phyloP scores from a whole-genome alignment of 2,329 filamentous ascomycete species.

The Fusarium stilboides region DNA sequence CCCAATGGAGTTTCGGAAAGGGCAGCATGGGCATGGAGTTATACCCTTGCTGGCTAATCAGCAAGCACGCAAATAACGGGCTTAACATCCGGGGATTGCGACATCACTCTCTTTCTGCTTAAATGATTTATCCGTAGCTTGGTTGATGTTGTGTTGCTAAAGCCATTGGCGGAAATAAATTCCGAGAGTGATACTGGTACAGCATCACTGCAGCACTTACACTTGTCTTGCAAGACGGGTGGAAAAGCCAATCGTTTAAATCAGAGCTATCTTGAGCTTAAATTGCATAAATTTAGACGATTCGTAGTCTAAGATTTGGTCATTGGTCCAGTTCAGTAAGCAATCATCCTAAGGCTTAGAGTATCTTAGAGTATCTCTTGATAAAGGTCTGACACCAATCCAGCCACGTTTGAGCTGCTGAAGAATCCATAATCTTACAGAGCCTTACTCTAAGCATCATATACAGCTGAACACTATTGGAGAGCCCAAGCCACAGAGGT shows the following conservation, averaged over 20 bases:
- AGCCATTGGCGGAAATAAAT: conserved; percentile 33
- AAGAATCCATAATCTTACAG: too few species aligned
- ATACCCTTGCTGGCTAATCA: conserved; percentile 18
- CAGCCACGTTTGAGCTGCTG: too few species aligned
- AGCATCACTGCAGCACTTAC: neutral
- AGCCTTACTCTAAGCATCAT: too few species aligned
- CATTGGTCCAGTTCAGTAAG: too few species aligned
- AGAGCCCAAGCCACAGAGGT: neutral
- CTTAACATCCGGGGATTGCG: neutral
- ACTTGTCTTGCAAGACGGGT: neutral
- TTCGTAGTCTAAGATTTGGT: too few species aligned
- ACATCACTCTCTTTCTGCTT: conserved; percentile 6
- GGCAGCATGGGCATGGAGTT: neutral
- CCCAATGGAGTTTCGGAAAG: conserved; percentile 30
- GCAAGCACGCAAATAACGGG: conserved; percentile 31
- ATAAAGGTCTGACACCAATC: too few species aligned
- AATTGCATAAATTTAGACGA: neutral
- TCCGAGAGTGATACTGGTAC: neutral
- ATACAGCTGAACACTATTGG: too few species aligned
- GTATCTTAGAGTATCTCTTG: too few species aligned
- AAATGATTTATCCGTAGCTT: conserved; percentile 14
- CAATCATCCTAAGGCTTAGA: too few species aligned
- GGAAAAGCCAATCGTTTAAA: too few species aligned
- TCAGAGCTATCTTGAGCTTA: neutral
- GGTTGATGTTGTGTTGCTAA: conserved; percentile 21